A percentile compares a stretch with the other conserved stretches of the same genome.
phyloP scores from a whole-genome alignment of 2,329 filamentous ascomycete species.

The Apiospora pterosperma region DNA sequence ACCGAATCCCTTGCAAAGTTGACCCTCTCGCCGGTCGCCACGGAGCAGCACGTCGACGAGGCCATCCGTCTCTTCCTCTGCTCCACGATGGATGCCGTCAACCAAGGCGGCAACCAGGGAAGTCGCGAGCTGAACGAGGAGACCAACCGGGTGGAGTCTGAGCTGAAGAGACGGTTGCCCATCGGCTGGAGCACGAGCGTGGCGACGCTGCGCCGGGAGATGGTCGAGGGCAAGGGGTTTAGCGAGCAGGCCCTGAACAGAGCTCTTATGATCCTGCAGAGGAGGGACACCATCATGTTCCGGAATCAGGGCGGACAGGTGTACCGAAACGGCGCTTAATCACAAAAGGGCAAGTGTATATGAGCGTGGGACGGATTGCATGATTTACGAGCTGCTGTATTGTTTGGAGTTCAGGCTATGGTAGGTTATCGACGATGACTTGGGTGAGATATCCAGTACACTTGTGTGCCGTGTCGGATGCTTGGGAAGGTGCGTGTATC shows the following conservation, averaged over 20 bases:
- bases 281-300: constrained; percentile 83
- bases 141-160: constrained; percentile 79
- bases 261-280: constrained; percentile 80
- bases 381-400: constrained; percentile 5
- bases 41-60: constrained; percentile 91
- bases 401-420: constrained; percentile 8
- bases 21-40: constrained; percentile 78
- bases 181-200: constrained; percentile 95
- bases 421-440: background rate
- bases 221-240: constrained; percentile 89
- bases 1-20: constrained; percentile 94
- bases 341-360: background rate
- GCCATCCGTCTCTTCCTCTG: constrained; percentile 95
- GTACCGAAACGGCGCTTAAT: constrained; percentile 66
- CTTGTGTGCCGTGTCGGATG: background rate
- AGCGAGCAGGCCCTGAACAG: constrained; percentile 82
- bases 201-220: constrained; percentile 80
- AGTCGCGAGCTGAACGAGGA: constrained; percentile 91
- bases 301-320: constrained; percentile 73
- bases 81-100: constrained; percentile 96
- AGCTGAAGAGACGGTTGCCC: constrained; percentile 80
- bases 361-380: background rate
- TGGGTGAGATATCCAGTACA: background rate
- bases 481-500: background rate
- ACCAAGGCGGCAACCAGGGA: constrained; percentile 78